These are phyloP conservation scores for Hygrophorus russula DNA, from an alignment of 768 basidiomycete genomes.

Conservation along the genomic window DNA sequence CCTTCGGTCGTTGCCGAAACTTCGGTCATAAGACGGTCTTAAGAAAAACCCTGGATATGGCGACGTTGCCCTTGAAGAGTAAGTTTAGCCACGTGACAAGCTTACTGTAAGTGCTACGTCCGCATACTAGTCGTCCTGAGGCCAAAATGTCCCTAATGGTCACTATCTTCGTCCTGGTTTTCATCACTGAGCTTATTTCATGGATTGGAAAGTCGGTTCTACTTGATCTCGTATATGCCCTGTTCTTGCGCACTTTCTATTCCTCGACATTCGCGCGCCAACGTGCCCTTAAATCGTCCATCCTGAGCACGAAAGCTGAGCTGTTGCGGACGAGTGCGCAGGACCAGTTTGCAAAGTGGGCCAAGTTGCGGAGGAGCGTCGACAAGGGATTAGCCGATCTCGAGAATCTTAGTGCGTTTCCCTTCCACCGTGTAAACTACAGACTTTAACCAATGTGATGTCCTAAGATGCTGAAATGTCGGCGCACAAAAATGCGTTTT, in stretches of 20 bases:
- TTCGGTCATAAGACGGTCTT: too few species aligned
- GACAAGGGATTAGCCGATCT: conserved; percentile 89
- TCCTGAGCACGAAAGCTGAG: conserved; percentile 74
- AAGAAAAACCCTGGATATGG: too few species aligned
- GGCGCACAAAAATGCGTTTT: conserved; percentile 48
- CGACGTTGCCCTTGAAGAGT: too few species aligned
- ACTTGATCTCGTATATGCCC: conserved; percentile 65
- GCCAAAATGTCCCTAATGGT: conserved; percentile 62
- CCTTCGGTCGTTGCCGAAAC: too few species aligned
- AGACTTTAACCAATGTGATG: not conserved
- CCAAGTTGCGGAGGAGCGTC: conserved; percentile 78
- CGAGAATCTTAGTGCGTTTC: conserved; percentile 68
- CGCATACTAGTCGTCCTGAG: too few species aligned
- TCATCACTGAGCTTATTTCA: conserved; percentile 72
- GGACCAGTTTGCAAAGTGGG: conserved; percentile 98
- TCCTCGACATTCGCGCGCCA: conserved; percentile 45
- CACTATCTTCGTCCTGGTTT: conserved; percentile 72
- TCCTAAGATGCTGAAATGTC: conserved; percentile 55
- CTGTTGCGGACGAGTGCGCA: conserved; percentile 86
- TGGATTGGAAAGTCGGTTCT: conserved; percentile 87
- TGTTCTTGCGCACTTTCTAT: conserved; percentile 61
- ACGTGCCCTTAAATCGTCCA: conserved; percentile 63
- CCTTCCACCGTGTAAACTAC: not conserved
- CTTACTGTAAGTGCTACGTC: too few species aligned
- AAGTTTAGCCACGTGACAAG: too few species aligned